phyloP scores from a whole-genome alignment of 2,329 filamentous ascomycete genomes.

The Aspergillus hortae region DNA sequence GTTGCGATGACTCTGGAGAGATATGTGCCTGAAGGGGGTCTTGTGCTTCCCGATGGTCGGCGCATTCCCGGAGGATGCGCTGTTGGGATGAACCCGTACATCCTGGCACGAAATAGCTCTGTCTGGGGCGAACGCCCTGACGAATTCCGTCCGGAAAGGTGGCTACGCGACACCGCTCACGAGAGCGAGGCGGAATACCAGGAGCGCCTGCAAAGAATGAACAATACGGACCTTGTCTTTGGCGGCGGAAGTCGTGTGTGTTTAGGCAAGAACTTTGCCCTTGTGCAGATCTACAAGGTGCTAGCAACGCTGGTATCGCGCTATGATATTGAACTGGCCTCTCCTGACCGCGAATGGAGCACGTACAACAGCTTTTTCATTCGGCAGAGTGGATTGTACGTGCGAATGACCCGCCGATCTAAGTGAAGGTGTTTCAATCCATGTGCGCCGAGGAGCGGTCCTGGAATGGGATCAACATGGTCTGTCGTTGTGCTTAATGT shows the following conservation, averaged over 20 bases:
- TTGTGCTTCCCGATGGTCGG: constrained; percentile 10
- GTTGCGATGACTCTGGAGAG: constrained; percentile 51
- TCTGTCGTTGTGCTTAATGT: too few species aligned
- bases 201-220: constrained; percentile 35
- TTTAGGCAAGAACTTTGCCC: constrained; percentile 54
- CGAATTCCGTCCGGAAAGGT: constrained; percentile 47
- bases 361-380: constrained; percentile 60
- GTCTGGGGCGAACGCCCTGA: constrained; percentile 21
- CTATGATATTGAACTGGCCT: constrained; percentile 53
- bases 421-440: constrained; percentile 35
- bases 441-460: too few species aligned
- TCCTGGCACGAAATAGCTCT: constrained; percentile 34
- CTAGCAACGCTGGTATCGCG: constrained; percentile 48
- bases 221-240: constrained; percentile 43
- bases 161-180: constrained; percentile 34
- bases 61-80: constrained; percentile 34
- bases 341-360: constrained; percentile 48
- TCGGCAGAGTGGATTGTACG: constrained; percentile 48
- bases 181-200: constrained; percentile 35
- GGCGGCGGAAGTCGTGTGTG: constrained; percentile 55
- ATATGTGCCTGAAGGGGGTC: constrained; percentile 40
- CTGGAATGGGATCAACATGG: too few species aligned
- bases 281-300: constrained; percentile 60
- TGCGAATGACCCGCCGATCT: constrained; percentile 24
- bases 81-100: constrained; percentile 35